Conservation (phyloP, 225 moss, liverwort and hornwort genomes). For the Physcomitrellopsis africana region DNA sequence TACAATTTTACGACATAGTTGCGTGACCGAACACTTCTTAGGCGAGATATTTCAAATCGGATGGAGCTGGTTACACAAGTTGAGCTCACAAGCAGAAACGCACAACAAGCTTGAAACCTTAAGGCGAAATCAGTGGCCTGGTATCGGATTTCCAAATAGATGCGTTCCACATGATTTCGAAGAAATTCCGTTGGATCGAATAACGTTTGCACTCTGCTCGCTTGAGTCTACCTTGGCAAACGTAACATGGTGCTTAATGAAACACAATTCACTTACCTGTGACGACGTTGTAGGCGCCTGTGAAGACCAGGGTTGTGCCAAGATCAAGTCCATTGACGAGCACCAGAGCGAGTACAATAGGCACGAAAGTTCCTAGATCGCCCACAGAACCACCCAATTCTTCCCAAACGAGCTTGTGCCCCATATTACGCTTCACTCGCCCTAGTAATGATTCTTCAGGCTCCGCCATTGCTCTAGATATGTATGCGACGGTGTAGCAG, state of each 20-base stretch:
- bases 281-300: constrained; percentile 73
- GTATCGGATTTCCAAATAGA: not conserved
- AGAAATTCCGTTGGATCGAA: not conserved
- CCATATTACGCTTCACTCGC: constrained; percentile 37
- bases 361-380: constrained; percentile 84
- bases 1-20: not conserved
- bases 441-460: constrained; percentile 16
- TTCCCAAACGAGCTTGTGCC: constrained; percentile 47
- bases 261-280: constrained; percentile 45
- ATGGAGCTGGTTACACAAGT: not conserved
- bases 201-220: not conserved
- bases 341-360: constrained; percentile 74
- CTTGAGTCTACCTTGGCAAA: not conserved
- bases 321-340: constrained; percentile 78
- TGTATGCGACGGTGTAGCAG: no score
- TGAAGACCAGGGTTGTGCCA: constrained; percentile 82
- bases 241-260: not conserved
- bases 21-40: no score
- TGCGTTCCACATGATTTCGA: not conserved
- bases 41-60: not conserved
- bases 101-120: no score
- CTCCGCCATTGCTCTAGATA: constrained; percentile 38
- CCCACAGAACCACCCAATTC: constrained; percentile 85
- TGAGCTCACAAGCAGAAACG: not conserved
- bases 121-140: not conserved